These are phyloP conservation scores for Pleurotus tuoliensis DNA, from an alignment of 768 basidiomycete genomes.

Conservation along the genomic window DNA sequence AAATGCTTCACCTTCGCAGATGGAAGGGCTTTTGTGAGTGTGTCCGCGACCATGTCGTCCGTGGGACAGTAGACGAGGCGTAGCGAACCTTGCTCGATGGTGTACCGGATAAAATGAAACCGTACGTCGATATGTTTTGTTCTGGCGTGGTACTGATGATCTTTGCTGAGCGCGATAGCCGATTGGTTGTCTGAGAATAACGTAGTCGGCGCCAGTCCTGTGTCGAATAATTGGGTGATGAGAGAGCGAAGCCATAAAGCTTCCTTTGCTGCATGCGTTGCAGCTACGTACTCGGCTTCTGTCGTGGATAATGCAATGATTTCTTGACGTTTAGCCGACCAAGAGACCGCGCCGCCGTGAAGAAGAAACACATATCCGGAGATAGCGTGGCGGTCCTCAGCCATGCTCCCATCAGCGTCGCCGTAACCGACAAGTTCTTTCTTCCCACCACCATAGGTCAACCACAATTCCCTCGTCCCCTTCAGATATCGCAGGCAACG, in stretches of 20 bases:
- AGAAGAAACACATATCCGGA: constrained; percentile 28
- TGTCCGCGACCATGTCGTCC: constrained; percentile 24
- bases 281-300: constrained; percentile 18
- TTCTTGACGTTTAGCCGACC: constrained; percentile 29
- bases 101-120: constrained; percentile 24
- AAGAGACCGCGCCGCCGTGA: constrained; percentile 26
- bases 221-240: constrained; percentile 14
- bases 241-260: constrained; percentile 27
- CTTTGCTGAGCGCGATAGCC: constrained; percentile 16
- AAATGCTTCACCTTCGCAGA: constrained; percentile 6
- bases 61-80: constrained; percentile 13
- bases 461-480: constrained; percentile 12
- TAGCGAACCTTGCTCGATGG: constrained; percentile 13
- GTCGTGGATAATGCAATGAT: constrained; percentile 21
- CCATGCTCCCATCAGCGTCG: constrained; percentile 12
- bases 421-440: constrained; percentile 12
- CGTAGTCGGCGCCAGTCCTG: neutral
- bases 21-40: constrained; percentile 20
- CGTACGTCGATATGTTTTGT: constrained; percentile 32
- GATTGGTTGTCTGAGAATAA: constrained; percentile 20
- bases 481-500: constrained; percentile 35
- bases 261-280: constrained; percentile 21
- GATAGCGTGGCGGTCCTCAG: constrained; percentile 25
- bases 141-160: constrained; percentile 22
- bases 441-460: constrained; percentile 14